phyloP scores from a whole-genome alignment of 1,139 yeast species.

The Diutina neorugosa region DNA sequence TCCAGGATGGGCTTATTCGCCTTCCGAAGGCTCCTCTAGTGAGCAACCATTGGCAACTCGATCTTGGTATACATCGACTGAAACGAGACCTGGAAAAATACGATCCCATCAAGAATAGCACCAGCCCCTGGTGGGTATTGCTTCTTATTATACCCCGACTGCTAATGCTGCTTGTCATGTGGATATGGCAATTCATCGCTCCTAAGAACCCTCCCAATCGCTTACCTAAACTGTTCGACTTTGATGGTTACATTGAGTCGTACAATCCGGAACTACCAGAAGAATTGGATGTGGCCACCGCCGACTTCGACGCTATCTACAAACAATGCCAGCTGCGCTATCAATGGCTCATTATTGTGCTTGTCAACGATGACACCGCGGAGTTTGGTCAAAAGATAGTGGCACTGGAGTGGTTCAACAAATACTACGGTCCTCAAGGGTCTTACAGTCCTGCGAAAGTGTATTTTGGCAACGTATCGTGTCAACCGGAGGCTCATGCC shows the following conservation, averaged over 20 bases:
- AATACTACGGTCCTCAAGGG: slow-evolving; percentile 23
- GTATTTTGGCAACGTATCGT: slow-evolving; percentile 24
- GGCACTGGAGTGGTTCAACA: slow-evolving; percentile 15
- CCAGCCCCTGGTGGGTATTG: not conserved
- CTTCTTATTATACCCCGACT: slow-evolving; percentile 1
- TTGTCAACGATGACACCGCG: slow-evolving; percentile 22
- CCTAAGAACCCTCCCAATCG: not conserved
- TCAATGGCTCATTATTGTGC: slow-evolving; percentile 19
- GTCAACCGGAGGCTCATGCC: slow-evolving; percentile 39
- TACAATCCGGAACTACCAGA: slow-evolving; percentile 1
- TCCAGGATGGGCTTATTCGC: not conserved
- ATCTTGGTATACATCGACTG: not conserved
- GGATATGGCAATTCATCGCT: slow-evolving; percentile 1
- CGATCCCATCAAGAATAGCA: not conserved
- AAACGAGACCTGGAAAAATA: not conserved
- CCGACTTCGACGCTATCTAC: not conserved
- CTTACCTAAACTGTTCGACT: not conserved
- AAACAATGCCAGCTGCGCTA: not conserved
- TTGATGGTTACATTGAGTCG: not conserved
- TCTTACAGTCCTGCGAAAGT: slow-evolving; percentile 27
- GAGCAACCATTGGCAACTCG: slow-evolving; percentile 1
- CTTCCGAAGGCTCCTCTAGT: slow-evolving; percentile 1
- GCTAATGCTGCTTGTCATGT: not conserved
- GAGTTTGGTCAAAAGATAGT: slow-evolving; percentile 19
- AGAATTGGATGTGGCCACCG: not conserved